Evolutionary conservation across 2,329 filamentous ascomycete genomes (phyloP).

Genomic region (Proliferodiscus dingleyae): DNA sequence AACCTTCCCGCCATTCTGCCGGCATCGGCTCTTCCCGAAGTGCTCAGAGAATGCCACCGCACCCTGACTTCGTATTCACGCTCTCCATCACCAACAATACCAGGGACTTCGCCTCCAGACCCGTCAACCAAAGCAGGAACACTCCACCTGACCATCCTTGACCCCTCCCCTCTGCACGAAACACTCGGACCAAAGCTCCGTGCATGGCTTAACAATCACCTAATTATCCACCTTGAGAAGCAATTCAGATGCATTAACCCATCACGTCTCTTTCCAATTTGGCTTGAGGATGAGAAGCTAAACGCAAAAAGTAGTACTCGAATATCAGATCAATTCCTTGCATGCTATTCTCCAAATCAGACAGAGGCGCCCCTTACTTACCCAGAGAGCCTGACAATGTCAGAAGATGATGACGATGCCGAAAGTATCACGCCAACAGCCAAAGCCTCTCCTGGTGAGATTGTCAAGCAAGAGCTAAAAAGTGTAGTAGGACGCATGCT

Average conservation of each 20-base stretch:
- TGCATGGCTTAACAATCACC: slow-evolving; percentile 57
- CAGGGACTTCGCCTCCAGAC: neutral
- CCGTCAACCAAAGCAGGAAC: slow-evolving; percentile 35
- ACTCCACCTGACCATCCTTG: slow-evolving; percentile 56
- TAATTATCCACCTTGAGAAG: slow-evolving; percentile 54
- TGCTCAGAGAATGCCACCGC: slow-evolving; percentile 53
- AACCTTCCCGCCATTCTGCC: slow-evolving; percentile 53
- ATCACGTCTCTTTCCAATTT: slow-evolving; percentile 51
- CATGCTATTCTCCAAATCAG: slow-evolving; percentile 12
- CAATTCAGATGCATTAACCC: slow-evolving; percentile 57
- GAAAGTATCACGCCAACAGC: slow-evolving; percentile 1
- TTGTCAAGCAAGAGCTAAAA: slow-evolving; percentile 40
- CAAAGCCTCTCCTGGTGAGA: slow-evolving; percentile 23
- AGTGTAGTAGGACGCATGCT: slow-evolving; percentile 51
- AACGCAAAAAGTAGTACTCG: slow-evolving; percentile 32
- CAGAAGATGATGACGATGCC: no score
- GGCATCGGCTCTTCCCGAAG: slow-evolving; percentile 49
- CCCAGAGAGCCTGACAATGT: no score
- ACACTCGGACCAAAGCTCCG: slow-evolving; percentile 54
- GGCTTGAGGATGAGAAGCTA: slow-evolving; percentile 53
- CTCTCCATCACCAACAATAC: slow-evolving; percentile 4
- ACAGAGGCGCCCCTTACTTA: no score
- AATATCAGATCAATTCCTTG: slow-evolving; percentile 22
- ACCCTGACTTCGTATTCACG: slow-evolving; percentile 41
- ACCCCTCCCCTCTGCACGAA: slow-evolving; percentile 52